Evolutionary conservation across 1,139 yeast species (phyloP).

Genomic region (Candida sp.): DNA sequence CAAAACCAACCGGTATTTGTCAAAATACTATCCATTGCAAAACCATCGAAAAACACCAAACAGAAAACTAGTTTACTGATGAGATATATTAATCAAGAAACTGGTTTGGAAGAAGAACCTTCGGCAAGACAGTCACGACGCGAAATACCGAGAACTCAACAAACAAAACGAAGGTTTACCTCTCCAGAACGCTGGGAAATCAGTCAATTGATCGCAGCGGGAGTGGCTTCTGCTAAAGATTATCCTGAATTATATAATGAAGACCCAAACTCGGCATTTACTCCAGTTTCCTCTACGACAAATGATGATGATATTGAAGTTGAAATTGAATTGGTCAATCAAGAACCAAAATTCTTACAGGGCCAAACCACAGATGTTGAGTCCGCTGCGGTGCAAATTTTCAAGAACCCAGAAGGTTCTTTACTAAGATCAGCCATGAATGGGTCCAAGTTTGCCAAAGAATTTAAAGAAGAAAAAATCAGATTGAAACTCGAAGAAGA

Average conservation of each 20-base stretch:
- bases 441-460: conserved; percentile 70
- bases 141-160: conserved; percentile 2
- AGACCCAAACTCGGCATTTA: conserved; percentile 36
- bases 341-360: conserved; percentile 69
- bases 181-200: conserved; percentile 94
- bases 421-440: conserved; percentile 70
- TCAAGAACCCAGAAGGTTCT: conserved; percentile 77
- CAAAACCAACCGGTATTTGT: conserved; percentile 65
- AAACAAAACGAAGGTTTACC: conserved; percentile 49
- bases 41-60: conserved; percentile 14
- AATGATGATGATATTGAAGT: conserved; percentile 43
- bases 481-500: conserved; percentile 49
- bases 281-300: conserved; percentile 8
- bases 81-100: conserved; percentile 71
- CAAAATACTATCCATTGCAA: conserved; percentile 48
- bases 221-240: conserved; percentile 66
- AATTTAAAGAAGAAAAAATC: conserved; percentile 57
- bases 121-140: conserved; percentile 11
- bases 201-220: conserved; percentile 77
- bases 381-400: conserved; percentile 51
- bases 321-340: conserved; percentile 67
- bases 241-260: conserved; percentile 64
- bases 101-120: conserved; percentile 49
- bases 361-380: conserved; percentile 47
- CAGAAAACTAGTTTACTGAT: conserved; percentile 59